Percentiles rank a stretch among this genome's conserved stretches.
These are phyloP conservation scores for Heritiera littoralis DNA, from an alignment of 345 rosid species.

Conservation along the genomic window DNA sequence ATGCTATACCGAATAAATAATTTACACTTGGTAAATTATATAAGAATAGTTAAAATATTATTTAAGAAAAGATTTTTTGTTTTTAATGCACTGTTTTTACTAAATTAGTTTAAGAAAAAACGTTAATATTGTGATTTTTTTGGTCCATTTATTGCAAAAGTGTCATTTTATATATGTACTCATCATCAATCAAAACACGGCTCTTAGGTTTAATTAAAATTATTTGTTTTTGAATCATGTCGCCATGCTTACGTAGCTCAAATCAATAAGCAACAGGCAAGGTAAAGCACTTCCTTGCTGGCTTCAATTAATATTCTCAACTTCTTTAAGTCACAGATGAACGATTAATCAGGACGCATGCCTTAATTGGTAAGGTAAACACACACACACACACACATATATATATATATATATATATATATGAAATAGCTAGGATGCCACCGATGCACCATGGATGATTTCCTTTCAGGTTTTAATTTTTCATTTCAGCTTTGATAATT, in stretches of 20 bases:
- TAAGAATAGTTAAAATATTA: no score
- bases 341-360: no score
- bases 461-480: no score
- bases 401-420: no score
- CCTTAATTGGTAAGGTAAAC: no score
- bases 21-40: no score
- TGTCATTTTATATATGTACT: not conserved
- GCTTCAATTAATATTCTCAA: not conserved
- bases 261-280: not conserved
- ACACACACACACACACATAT: no score
- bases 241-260: not conserved
- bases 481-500: not conserved
- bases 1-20: not conserved
- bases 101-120: no score
- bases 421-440: no score
- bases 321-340: not conserved
- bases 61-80: no score
- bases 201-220: not conserved
- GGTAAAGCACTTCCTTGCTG: not conserved
- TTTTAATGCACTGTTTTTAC: no score
- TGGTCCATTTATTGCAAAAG: not conserved
- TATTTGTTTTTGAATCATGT: not conserved
- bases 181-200: not conserved
- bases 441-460: no score
- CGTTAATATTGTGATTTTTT: not conserved